Conservation (phyloP, 2,329 filamentous ascomycete genomes). For the Uncinocarpus reesii region DNA sequence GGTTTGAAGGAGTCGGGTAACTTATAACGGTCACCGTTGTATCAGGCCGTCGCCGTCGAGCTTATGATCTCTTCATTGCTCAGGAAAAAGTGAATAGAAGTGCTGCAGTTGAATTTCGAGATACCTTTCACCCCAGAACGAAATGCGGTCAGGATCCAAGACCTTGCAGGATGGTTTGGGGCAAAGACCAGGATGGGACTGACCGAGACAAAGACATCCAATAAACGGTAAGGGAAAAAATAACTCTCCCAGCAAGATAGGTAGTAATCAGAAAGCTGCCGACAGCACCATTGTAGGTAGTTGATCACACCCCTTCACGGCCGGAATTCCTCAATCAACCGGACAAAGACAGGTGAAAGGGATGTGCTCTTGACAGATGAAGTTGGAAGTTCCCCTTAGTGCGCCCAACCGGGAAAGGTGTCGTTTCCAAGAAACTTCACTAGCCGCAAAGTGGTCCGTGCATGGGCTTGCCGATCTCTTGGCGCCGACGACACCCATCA, state of each 20-base stretch:
- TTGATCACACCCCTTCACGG: not conserved
- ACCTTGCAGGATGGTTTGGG: constrained; percentile 1
- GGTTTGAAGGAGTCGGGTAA: constrained; percentile 5
- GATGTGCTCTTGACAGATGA: not conserved
- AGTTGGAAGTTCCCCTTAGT: not conserved
- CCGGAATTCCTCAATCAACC: not conserved
- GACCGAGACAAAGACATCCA: constrained; percentile 8
- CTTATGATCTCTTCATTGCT: not conserved
- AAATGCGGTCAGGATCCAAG: not conserved
- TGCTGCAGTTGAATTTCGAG: not conserved
- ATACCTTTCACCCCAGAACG: no score
- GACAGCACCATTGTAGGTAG: no score
- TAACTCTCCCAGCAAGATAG: not conserved
- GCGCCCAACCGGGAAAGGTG: constrained; percentile 2
- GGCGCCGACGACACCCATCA: not conserved
- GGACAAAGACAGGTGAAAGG: not conserved
- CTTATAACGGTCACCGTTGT: constrained; percentile 13
- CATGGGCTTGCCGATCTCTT: constrained; percentile 7
- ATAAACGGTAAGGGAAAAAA: not conserved
- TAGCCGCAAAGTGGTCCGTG: constrained; percentile 9
- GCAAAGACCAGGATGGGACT: constrained; percentile 9
- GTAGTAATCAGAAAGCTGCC: not conserved
- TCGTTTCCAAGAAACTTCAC: not conserved
- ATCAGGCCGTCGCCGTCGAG: not conserved
- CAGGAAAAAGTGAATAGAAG: not conserved